Percentiles rank a stretch among this genome's conserved stretches.
These are phyloP conservation scores for Xylaria polymorpha DNA, from an alignment of 2,329 filamentous ascomycete species.

Conservation along the genomic window DNA sequence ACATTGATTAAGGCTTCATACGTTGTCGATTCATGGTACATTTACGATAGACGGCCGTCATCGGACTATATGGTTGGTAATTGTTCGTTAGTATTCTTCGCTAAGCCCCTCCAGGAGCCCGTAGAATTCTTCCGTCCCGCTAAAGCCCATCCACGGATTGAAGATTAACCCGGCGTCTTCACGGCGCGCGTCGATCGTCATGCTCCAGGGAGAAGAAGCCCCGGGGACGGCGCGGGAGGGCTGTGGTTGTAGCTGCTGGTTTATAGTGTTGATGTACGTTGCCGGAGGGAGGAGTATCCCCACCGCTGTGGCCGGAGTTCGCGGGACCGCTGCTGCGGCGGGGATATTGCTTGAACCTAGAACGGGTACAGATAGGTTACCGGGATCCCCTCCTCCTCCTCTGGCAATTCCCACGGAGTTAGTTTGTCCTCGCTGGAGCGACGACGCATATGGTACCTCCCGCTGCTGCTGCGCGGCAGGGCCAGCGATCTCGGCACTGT, in stretches of 20 bases:
- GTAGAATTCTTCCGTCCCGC: constrained; percentile 45
- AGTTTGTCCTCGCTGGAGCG: not conserved
- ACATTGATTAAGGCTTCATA: not conserved
- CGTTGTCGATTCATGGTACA: not conserved
- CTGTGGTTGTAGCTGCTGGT: not conserved
- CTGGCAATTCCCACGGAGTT: not conserved
- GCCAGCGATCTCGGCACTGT: constrained; percentile 51
- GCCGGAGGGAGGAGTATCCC: not conserved
- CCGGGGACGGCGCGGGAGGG: not conserved
- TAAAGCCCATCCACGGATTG: constrained; percentile 48
- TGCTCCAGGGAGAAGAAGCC: constrained; percentile 21
- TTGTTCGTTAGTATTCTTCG: constrained; percentile 43
- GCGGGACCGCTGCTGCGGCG: not conserved
- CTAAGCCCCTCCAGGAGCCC: constrained; percentile 39
- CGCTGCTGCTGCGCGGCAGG: not conserved
- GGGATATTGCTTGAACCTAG: not conserved
- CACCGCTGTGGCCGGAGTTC: too few species aligned
- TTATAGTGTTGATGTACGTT: not conserved
- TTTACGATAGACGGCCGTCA: not conserved
- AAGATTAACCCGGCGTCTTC: constrained; percentile 47
- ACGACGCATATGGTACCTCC: not conserved
- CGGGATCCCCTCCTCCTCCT: not conserved
- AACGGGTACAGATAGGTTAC: not conserved
- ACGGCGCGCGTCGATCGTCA: constrained; percentile 40
- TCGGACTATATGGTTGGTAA: not conserved